Percentiles rank a stretch among this genome's conserved stretches.
Conservation (phyloP, 1,139 yeast species). For the Yamadazyma kanchanaburiensis region DNA sequence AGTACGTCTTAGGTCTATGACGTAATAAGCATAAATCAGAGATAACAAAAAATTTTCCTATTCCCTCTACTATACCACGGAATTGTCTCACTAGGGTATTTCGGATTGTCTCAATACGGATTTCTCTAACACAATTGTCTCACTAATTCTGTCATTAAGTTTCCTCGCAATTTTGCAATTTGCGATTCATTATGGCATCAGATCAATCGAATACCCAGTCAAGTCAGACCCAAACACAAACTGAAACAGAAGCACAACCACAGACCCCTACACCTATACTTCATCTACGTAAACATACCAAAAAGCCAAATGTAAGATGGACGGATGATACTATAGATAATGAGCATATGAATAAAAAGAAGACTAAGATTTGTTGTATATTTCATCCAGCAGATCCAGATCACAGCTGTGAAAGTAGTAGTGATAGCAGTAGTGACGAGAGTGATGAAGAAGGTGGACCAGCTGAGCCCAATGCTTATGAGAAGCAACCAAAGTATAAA, state of each 20-base stretch:
- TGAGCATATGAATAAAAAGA: slow-evolving; percentile 82
- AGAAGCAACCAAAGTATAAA: slow-evolving; percentile 61
- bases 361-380: slow-evolving; percentile 92
- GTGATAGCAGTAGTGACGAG: slow-evolving; percentile 33
- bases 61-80: no score
- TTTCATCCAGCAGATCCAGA: slow-evolving; percentile 84
- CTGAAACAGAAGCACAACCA: slow-evolving; percentile 1
- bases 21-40: no score
- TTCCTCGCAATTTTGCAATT: no score
- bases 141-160: no score
- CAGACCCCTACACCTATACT: slow-evolving; percentile 8
- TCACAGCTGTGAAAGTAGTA: slow-evolving; percentile 34
- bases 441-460: slow-evolving; percentile 25
- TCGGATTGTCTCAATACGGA: no score
- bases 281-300: slow-evolving; percentile 10
- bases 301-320: slow-evolving; percentile 67
- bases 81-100: no score
- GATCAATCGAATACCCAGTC: slow-evolving; percentile 1
- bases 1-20: no score
- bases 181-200: no score
- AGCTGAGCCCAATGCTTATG: slow-evolving; percentile 64
- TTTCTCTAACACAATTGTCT: no score
- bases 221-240: slow-evolving; percentile 4
- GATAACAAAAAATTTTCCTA: no score
- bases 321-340: slow-evolving; percentile 83